phyloP scores from a whole-genome alignment of 169 alveolate genomes.

The Besnoitia besnoiti region DNA sequence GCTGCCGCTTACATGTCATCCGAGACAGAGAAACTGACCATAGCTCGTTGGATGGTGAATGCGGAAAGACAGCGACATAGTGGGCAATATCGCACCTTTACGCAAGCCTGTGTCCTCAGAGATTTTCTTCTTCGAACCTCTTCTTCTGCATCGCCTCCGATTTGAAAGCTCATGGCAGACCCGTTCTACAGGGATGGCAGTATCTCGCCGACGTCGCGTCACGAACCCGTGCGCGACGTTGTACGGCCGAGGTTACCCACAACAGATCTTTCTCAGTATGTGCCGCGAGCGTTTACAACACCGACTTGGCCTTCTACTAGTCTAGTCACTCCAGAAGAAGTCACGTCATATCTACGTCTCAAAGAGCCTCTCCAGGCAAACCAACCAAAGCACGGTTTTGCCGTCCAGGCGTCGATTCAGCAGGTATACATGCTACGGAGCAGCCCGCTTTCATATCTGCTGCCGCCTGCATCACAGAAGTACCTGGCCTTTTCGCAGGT shows the following conservation, averaged over 20 bases:
- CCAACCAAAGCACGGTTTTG: background rate
- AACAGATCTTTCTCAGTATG: background rate
- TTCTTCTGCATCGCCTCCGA: no score
- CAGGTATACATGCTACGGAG: background rate
- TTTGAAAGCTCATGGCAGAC: background rate
- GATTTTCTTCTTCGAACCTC: no score
- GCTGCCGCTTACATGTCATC: no score
- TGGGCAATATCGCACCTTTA: no score
- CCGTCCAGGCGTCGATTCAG: background rate
- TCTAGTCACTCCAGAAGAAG: slow-evolving; percentile 6
- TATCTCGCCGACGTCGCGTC: background rate
- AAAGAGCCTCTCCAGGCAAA: slow-evolving; percentile 16
- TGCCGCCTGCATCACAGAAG: background rate
- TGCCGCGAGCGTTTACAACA: slow-evolving; percentile 18
- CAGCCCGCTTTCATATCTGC: background rate
- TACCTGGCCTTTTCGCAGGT: background rate
- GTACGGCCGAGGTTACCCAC: background rate
- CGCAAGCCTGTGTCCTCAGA: no score
- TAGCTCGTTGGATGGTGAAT: no score
- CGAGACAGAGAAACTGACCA: no score
- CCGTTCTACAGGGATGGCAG: background rate
- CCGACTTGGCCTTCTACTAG: slow-evolving; percentile 4
- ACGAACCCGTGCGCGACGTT: background rate
- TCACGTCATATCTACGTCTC: background rate
- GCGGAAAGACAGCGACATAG: no score